Conservation (phyloP, 2,329 filamentous ascomycete species). For the Apiospora kogelbergensis region DNA sequence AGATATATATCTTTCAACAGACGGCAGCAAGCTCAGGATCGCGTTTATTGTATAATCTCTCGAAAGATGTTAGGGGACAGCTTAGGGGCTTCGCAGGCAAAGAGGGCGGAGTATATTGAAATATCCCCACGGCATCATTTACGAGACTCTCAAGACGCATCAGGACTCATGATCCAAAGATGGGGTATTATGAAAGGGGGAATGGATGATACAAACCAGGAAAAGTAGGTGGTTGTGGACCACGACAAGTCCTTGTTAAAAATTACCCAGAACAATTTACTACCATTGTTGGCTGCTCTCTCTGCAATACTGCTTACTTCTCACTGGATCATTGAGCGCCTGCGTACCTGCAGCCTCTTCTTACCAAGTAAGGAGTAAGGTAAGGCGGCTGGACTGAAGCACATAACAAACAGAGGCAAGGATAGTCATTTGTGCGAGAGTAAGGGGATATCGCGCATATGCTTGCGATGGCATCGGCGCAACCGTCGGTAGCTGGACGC, state of each 20-base stretch:
- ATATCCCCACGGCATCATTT: background rate
- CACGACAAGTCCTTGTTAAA: background rate
- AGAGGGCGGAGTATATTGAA: background rate
- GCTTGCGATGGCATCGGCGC: background rate
- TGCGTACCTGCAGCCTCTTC: background rate
- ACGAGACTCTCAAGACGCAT: background rate
- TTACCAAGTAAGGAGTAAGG: background rate
- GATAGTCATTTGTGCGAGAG: background rate
- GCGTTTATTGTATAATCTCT: slow-evolving; percentile 6
- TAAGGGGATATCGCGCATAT: background rate
- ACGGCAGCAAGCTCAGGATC: background rate
- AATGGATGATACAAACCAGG: background rate
- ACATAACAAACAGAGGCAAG: background rate
- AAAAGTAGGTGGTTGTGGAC: background rate
- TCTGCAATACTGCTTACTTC: background rate
- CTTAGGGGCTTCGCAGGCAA: background rate
- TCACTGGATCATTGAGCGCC: background rate
- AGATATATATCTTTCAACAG: background rate
- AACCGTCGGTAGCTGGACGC: background rate
- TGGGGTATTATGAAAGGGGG: background rate
- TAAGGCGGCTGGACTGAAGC: background rate
- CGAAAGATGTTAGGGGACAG: background rate
- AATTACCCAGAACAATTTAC: background rate
- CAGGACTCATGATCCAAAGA: background rate
- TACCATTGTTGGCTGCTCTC: background rate